Base-by-base conservation (phyloP, 495 filamentous ascomycete species). In the Xylaria grammica region DNA sequence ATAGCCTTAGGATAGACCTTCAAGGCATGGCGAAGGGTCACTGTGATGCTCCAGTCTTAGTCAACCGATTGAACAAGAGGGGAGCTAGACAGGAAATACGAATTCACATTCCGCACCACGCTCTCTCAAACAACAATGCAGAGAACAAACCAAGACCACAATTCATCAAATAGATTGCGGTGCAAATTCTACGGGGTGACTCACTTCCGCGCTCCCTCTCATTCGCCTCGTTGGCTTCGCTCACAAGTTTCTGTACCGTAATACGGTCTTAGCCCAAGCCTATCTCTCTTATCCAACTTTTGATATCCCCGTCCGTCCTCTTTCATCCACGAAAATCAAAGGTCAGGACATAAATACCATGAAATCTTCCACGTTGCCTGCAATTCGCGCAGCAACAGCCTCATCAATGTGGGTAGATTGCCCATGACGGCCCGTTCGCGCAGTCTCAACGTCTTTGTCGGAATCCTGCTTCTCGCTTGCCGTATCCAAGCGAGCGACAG, bases 1-100 rank as follows among this genome's bases (percentile, higher is more conserved):
- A 81, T 69, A 42, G 78, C 78, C 56, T 81, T 81, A 0, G 76
- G 77, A 61, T 79, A 80, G 20, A 80, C 59, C 55, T 66, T 75
- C 64, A 80, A 74, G 13, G 76, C 76, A 59, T 80, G 68, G 22
- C 62, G 66, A 30, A 80, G 68, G 19, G 67, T 74, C 78, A 80
- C 62, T 64, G 15, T 24, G 38, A 42, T 19, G 8, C 68, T 6
- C 62, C 57, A 20, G 69, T 69, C 51, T 73, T 69, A 54, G 48
- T n/a, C 22, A 30, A 15, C 24, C 26, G 7, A n/a, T n/a, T n/a
- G n/a, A n/a, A n/a, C n/a, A n/a, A n/a, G n/a, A n/a, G n/a, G n/a
- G 40, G 13, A n/a, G 40, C 4, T 19, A 13, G 15, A 2, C 40
- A n/a, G 19, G 40, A 44, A 19, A 44, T 0, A 4, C 44, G 8